Conservation (phyloP, 176 grass and related monocot species). For the Triticum dicoccoides region DNA sequence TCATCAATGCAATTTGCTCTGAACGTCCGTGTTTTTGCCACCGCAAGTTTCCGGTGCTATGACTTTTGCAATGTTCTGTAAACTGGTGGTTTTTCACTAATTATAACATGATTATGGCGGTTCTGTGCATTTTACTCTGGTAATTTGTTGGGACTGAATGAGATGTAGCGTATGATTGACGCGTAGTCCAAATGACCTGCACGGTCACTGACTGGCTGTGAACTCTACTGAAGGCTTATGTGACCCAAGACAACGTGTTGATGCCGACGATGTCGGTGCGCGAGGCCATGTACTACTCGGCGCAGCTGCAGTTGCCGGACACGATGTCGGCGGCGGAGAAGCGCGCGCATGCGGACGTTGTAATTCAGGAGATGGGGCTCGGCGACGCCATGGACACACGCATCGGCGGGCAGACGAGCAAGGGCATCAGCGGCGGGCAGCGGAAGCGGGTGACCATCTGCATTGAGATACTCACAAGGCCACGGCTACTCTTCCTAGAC, state of each 20-base stretch:
- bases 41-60: too few species aligned
- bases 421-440: conserved; percentile 61
- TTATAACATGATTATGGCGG: too few species aligned
- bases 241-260: conserved; percentile 69
- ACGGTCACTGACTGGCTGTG: too few species aligned
- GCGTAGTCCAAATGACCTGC: too few species aligned
- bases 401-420: conserved; percentile 43
- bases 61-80: too few species aligned
- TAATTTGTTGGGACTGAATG: too few species aligned
- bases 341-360: conserved; percentile 26
- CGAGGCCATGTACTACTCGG: conserved; percentile 59
- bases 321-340: conserved; percentile 42
- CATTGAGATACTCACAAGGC: conserved; percentile 55
- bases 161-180: too few species aligned
- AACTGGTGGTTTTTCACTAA: too few species aligned
- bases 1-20: too few species aligned
- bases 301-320: conserved; percentile 57
- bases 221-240: conserved; percentile 37
- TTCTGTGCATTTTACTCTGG: too few species aligned
- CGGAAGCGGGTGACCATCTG: conserved; percentile 55
- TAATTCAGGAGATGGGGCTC: conserved; percentile 60
- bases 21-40: too few species aligned
- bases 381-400: conserved; percentile 44
- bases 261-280: conserved; percentile 59
- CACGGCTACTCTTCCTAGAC: conserved; percentile 85